Evolutionary conservation across 148 eudicot genomes (phyloP), one percentile per base, ranked within the genome.

Genomic region (Camellia japonica): DNA sequence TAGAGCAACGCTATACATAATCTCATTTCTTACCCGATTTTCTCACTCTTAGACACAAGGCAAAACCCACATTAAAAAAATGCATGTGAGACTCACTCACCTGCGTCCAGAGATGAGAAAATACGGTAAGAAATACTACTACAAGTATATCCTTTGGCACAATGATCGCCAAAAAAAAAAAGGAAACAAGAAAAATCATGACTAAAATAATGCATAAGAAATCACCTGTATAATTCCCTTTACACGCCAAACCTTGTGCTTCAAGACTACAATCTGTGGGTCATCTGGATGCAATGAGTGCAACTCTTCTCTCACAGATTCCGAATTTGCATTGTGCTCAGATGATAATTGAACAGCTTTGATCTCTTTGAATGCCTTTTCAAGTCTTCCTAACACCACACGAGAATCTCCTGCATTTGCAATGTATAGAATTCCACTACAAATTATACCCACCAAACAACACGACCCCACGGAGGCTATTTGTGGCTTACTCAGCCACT

Each of bases 381-480:
- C 90, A 2, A 81, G 38, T 84, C 84, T 92, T 65, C 98, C 98
- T 73, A 93, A 75, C 51, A 93, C 93, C 51, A 74, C 96, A 41
- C 97, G 86, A 69, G 98, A 93, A 83, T 93, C 96, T 67, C 98
- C 98, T 12, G 93, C 93, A 84, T 93, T 93, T 84, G 95, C 97
- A 18, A 86, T 90, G 66, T 91, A 91, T 20, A 93, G 82, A 79
- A 72, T 75, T 66, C 95, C 97, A 69, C 79, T 71, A 78, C 97
- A 91, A 52, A 90, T 79, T 49, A 92, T 77, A 49, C 98, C 98
- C 79, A 88, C 96, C 84, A 93, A 87, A 82, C 96, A 92, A 68
- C 96, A 94, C 3, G 98, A 78, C 55, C 98, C 98, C 14, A 89
- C 98, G 54, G 94, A 94, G 79, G 98, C 95, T 76, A 93, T 80